Base-by-base conservation (phyloP, 2,329 filamentous ascomycete genomes). In the Fusarium begoniae region DNA sequence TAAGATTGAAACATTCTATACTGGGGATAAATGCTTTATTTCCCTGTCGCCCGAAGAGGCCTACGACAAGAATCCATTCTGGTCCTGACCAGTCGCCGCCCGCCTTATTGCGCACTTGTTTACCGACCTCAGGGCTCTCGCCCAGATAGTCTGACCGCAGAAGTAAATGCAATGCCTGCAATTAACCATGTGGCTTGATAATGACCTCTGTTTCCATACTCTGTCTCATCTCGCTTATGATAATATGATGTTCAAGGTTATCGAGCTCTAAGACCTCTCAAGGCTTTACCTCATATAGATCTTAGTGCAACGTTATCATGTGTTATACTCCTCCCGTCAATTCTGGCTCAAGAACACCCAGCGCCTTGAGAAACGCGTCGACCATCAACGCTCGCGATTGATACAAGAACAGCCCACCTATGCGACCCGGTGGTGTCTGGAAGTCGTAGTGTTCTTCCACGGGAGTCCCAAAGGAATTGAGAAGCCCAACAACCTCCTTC, bases 71-170 rank as follows among this genome's bases (percentile, higher is more conserved):
- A n/a, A 41, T 6, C 1, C 2, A 41, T 22, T 9, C 14, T 1
- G 0, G 1, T 18, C 17, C n/a, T 18, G 17, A 18, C 0, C 7
- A 18, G 7, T 6, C 7, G 7, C 7, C 17, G 3, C 26, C 7
- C 8, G 43, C 0, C n/a, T 18, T 9, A 17, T 20, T 11, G 17
- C 2, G 17, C 11, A 26, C 11, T 26, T 13, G 7, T 20, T 45
- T 6, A 6, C 5, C n/a, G 24, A 18, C 11, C 11, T 2, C 17
- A 9, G 11, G 5, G n/a, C 22, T 41, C 13, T 41, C 5, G 22
- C 40, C 5, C 40, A 15, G 40, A 2, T 22, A 9, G 22, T 43
- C 3, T 6, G 22, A n/a, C 14, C 6, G 4, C 8, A 43, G 40
- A 3, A 10, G 9, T 44, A 18, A 13, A 13, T 12, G 8, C 1